These are phyloP conservation scores for Pseudogymnoascus sp. DNA, from an alignment of 2,329 filamentous ascomycete species.

Conservation along the genomic window DNA sequence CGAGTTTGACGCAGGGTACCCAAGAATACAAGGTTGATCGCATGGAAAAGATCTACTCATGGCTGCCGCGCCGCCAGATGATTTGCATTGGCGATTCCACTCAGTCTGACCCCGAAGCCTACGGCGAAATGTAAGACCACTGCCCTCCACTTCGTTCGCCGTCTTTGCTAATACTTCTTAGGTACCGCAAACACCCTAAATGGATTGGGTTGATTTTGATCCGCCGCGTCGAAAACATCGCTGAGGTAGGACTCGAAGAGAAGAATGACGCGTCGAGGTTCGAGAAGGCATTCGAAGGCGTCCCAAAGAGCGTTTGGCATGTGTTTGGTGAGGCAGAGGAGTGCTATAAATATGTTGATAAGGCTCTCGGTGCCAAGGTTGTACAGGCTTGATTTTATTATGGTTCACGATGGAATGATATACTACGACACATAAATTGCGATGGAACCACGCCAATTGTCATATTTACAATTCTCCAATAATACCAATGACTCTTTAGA, in stretches of 20 bases:
- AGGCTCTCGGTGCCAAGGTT: constrained; percentile 15
- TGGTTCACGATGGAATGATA: constrained; percentile 3
- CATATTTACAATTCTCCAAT: background rate
- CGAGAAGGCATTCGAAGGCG: constrained; percentile 69
- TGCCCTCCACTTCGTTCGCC: background rate
- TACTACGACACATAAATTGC: background rate
- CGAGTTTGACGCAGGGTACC: constrained; percentile 71
- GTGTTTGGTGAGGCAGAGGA: constrained; percentile 75
- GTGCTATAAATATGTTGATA: constrained; percentile 39
- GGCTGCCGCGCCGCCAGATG: constrained; percentile 72
- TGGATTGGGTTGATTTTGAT: constrained; percentile 85
- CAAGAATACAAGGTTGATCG: constrained; percentile 79
- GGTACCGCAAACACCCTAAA: constrained; percentile 56
- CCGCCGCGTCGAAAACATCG: constrained; percentile 71
- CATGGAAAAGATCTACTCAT: constrained; percentile 68
- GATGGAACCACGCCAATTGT: background rate
- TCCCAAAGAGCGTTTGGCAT: constrained; percentile 67
- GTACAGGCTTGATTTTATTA: background rate
- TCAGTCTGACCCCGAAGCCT: constrained; percentile 84
- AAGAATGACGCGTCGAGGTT: constrained; percentile 72
- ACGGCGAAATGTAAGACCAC: constrained; percentile 64
- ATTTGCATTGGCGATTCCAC: constrained; percentile 86
- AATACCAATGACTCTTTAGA: background rate
- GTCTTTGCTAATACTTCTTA: constrained; percentile 24
- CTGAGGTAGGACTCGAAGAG: constrained; percentile 59